phyloP scores from a whole-genome alignment of 2,329 filamentous ascomycete genomes.

The Colletotrichum tropicicola region DNA sequence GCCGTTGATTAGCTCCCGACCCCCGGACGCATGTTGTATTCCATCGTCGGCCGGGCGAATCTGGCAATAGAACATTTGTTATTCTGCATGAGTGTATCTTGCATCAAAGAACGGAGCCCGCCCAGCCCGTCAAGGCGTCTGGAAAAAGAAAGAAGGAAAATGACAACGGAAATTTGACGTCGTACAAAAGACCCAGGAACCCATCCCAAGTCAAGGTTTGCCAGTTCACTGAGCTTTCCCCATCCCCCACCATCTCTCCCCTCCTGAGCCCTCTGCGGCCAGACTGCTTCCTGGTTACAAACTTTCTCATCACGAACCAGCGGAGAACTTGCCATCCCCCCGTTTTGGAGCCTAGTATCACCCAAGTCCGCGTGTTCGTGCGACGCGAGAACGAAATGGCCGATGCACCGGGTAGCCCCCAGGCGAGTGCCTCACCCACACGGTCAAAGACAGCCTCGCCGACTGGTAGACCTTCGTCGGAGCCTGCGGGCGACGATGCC shows the following conservation, averaged over 20 bases:
- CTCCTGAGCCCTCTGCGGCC: no score
- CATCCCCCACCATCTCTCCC: neutral
- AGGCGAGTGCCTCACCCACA: neutral
- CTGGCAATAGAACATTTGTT: neutral
- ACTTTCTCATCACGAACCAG: neutral
- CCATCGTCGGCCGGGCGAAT: neutral
- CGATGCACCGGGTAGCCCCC: neutral
- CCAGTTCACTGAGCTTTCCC: neutral
- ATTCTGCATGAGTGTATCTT: neutral
- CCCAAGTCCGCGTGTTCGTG: neutral
- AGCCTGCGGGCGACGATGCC: neutral
- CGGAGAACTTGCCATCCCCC: neutral
- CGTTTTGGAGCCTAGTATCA: neutral
- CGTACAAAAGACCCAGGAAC: neutral
- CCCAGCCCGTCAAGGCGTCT: no score
- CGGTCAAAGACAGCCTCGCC: neutral
- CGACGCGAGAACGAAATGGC: neutral
- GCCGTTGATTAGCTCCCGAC: slow-evolving; percentile 4
- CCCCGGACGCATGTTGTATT: neutral
- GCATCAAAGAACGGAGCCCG: no score
- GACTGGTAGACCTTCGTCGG: neutral
- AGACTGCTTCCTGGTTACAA: no score
- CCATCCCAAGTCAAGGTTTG: neutral
- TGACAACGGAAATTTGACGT: neutral
- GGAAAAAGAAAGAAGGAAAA: neutral